Conservation (phyloP, 1,139 yeast species). For the Suhomyces bribrorum region DNA sequence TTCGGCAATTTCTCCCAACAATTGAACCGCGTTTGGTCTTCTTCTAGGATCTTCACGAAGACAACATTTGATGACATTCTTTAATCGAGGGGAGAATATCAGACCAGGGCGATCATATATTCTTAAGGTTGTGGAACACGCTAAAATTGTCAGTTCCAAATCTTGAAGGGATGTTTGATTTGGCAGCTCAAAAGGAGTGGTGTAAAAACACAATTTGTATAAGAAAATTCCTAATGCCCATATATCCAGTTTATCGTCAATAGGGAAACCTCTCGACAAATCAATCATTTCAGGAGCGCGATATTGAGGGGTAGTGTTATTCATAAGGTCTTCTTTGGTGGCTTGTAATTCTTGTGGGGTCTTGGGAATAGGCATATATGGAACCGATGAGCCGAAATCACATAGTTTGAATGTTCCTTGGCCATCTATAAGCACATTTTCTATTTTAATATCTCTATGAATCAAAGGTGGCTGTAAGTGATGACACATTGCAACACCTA, state of each 20-base stretch:
- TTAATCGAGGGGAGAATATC: slow-evolving; percentile 47
- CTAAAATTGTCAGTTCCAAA: slow-evolving; percentile 41
- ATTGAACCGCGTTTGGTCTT: slow-evolving; percentile 72
- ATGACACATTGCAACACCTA: slow-evolving; percentile 89
- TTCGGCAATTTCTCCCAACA: slow-evolving; percentile 66
- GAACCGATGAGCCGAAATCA: slow-evolving; percentile 93
- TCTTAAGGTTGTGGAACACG: slow-evolving; percentile 35
- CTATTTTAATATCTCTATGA: slow-evolving; percentile 94
- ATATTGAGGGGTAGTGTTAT: slow-evolving; percentile 97
- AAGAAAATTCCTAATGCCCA: slow-evolving; percentile 96
- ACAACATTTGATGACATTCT: slow-evolving; percentile 60
- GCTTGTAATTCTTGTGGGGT: slow-evolving; percentile 64
- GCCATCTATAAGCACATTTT: slow-evolving; percentile 81
- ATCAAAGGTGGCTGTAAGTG: slow-evolving; percentile 76
- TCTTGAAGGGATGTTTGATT: slow-evolving; percentile 38
- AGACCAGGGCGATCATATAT: slow-evolving; percentile 42
- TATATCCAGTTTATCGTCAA: slow-evolving; percentile 91
- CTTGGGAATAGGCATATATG: slow-evolving; percentile 63
- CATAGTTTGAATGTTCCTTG: slow-evolving; percentile 77
- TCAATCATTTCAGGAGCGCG: slow-evolving; percentile 97
- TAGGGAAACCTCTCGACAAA: slow-evolving; percentile 76
- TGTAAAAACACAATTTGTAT: slow-evolving; percentile 88
- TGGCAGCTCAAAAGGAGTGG: slow-evolving; percentile 89
- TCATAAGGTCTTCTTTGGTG: slow-evolving; percentile 79
- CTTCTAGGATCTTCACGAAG: slow-evolving; percentile 67